Base-by-base conservation (phyloP, 176 grass and related monocot genomes). In the Aegilops speltoides region DNA sequence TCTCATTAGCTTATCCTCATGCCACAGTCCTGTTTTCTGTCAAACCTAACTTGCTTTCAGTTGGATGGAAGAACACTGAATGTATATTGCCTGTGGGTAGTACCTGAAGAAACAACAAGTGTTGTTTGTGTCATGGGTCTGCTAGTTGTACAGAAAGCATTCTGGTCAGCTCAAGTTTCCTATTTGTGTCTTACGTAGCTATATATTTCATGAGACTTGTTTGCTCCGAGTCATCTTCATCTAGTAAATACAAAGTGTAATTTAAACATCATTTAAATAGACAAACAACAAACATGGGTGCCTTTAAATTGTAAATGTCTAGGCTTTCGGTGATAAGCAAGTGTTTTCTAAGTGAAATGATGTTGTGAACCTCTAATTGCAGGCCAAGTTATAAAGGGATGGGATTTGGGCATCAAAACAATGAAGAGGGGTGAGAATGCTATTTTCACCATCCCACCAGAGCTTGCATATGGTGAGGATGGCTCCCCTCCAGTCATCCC, bases 341-440 rank as follows among this genome's bases (percentile, higher is more conserved):
- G 2, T 72, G 7, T 59, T 45, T 87, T 72, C 22, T 29, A 62
- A 87, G 15, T n/a, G 16, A 43, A 82, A 34, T 19, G 1, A 56
- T 84, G 14, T 14, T 14, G 1, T 20, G 79, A 62, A 64, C 56
- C 43, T 54, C 40, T 85, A 15, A 45, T 86, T 82, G 62, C 74
- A 97, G 95, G 90, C 9, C 86, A 94, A 91, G 95, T 94, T 64
- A 94, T 97, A 80, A 97, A 97, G 57, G 95, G 95, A 73, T 97
- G 95, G 95, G 95, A 97, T 82, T 80, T 94, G 86, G 95, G 95
- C 66, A 92, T 94, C 46, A 94, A 97, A 85, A 97, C 92, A 34
- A 97, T 97, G 90, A 97, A 94, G 84, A 97, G 92, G 79, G 94
- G 94, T 3, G 94, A 97, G 68, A 97, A 94, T 87, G 89, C 94